Percentiles rank a stretch among this genome's conserved stretches.
Evolutionary conservation across 345 rosid genomes (phyloP).

Genomic region (Eucalyptus brandiana): DNA sequence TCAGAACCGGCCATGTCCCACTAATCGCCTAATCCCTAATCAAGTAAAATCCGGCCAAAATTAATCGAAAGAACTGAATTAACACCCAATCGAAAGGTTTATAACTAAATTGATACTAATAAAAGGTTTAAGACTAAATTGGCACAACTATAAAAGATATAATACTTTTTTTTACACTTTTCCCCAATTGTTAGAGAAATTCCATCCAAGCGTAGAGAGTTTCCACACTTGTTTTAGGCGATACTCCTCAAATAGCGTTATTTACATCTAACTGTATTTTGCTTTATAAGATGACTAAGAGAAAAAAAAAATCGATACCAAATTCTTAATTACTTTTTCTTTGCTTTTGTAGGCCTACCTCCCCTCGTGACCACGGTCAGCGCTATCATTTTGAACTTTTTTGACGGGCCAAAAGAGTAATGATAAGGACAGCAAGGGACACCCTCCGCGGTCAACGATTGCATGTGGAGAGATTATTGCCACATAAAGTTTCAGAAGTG

Average conservation of each 20-base stretch:
- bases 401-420: neutral
- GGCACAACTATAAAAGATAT: accelerated
- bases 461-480: neutral
- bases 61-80: too few species aligned
- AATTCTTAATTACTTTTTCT: neutral
- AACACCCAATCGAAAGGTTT: too few species aligned
- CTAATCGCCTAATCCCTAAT: too few species aligned
- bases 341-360: neutral
- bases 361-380: neutral
- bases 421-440: neutral
- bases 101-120: too few species aligned
- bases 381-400: neutral
- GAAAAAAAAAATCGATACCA: neutral
- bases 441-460: neutral
- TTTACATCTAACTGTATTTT: neutral
- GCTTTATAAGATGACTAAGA: neutral
- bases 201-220: neutral
- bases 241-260: too few species aligned
- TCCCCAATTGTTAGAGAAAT: neutral
- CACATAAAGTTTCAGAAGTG: neutral
- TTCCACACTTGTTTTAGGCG: neutral
- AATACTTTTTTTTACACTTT: too few species aligned
- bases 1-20: accelerated
- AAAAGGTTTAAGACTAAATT: too few species aligned
- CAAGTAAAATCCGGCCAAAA: too few species aligned